Evolutionary conservation across 83 land plant species (phyloP), one percentile per base, ranked within the genome.

Genomic region (Isoetes engelmannii): DNA sequence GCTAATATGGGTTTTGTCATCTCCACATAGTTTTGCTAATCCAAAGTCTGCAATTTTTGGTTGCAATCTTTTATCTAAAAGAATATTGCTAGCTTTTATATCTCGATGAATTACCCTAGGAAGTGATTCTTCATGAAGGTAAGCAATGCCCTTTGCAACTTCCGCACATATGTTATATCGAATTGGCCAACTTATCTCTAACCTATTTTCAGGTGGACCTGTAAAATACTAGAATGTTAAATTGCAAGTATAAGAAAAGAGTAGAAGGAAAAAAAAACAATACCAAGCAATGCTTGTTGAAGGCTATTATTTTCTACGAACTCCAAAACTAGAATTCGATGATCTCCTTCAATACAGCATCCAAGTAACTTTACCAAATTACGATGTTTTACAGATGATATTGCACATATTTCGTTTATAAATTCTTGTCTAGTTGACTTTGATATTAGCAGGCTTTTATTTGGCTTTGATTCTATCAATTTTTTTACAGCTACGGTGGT

Each of bases 41-140:
- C 66, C 66, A 43, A 63, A 63, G 66, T 63, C 66, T 6, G 46
- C 66, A 63, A 63, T 63, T 17, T 63, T 63, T 12, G 66, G 46
- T 10, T 63, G 43, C 12, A 63, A 18, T 0, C 1, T 28, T 4
- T 43, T 12, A 17, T 63, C 66, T 44, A 63, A 47, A 43, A 63
- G 66, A 63, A 63, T 43, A 47, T 63, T 63, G 44, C 66, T 43
- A 9, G 66, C 66, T 63, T 63, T 63, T 0, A 63, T 63, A 63
- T 63, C 66, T 43, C 66, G 66, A 63, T 63, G 66, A 45, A 63
- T 47, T 12, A 63, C 45, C 4, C 66, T 45, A 44, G 46, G 13
- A 45, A 45, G 10, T 6, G 66, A 28, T 63, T 63, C 66, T 41
- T 63, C 66, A 63, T 63, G 66, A 3, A 63, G 46, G 18, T 63